Percentiles rank a stretch among this genome's conserved stretches.
phyloP scores from a whole-genome alignment of 2,329 filamentous ascomycete species.

The Fusarium sp. region DNA sequence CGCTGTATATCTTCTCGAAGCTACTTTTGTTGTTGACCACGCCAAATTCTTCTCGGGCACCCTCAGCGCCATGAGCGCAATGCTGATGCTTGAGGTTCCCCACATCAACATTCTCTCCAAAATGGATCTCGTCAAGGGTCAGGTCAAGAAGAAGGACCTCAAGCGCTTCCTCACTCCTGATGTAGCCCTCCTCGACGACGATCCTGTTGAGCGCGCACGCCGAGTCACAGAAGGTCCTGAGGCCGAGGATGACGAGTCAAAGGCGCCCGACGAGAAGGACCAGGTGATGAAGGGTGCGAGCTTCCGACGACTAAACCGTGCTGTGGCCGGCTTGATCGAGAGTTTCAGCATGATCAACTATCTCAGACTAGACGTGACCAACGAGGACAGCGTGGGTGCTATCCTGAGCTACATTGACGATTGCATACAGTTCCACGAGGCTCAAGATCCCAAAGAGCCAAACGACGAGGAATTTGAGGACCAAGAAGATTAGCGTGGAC shows the following conservation, averaged over 20 bases:
- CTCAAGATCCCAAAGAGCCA: constrained; percentile 89
- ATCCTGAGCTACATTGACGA: constrained; percentile 95
- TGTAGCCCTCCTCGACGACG: constrained; percentile 81
- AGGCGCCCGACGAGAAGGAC: constrained; percentile 72
- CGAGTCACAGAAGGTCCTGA: constrained; percentile 53
- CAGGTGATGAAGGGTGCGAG: constrained; percentile 82
- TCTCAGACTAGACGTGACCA: constrained; percentile 85
- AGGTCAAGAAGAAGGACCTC: constrained; percentile 86
- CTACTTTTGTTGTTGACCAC: constrained; percentile 93
- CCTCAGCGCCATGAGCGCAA: constrained; percentile 95
- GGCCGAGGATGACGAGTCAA: constrained; percentile 62
- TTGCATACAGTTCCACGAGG: constrained; percentile 91
- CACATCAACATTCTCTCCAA: constrained; percentile 97
- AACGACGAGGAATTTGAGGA: constrained; percentile 65
- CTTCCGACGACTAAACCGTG: constrained; percentile 85
- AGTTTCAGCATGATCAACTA: constrained; percentile 99
- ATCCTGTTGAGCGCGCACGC: constrained; percentile 66
- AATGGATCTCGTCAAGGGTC: constrained; percentile 95
- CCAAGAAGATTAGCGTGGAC: constrained; percentile 43
- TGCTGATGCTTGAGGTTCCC: constrained; percentile 98
- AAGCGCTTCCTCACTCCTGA: constrained; percentile 93
- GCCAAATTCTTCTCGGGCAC: constrained; percentile 98
- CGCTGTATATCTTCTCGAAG: constrained; percentile 93
- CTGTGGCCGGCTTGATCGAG: constrained; percentile 91
- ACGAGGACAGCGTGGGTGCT: constrained; percentile 88